A percentile compares a stretch with the other conserved stretches of the same genome.
Conservation (phyloP, 495 filamentous ascomycete species). For the Aspergillus indologenus region DNA sequence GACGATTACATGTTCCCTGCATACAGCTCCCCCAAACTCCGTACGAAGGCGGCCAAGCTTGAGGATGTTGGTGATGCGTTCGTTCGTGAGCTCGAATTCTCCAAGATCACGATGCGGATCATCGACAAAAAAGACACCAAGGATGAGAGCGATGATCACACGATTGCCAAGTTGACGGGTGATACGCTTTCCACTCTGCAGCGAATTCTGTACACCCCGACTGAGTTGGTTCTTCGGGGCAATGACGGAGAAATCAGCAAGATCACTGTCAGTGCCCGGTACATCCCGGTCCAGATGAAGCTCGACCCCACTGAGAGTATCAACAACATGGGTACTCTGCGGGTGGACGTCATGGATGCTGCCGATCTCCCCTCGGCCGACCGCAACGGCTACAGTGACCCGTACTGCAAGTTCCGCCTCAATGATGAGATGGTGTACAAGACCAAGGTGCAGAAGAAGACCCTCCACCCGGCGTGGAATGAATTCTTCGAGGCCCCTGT, state of each 20-base stretch:
- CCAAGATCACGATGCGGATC: constrained; percentile 82
- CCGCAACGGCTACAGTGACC: constrained; percentile 93
- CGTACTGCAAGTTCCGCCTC: constrained; percentile 91
- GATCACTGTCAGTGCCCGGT: constrained; percentile 87
- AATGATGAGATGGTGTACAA: constrained; percentile 86
- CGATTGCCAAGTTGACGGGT: constrained; percentile 78
- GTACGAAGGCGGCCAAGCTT: constrained; percentile 61
- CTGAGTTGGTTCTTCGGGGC: constrained; percentile 70
- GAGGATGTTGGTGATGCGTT: constrained; percentile 94
- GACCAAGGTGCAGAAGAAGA: constrained; percentile 95
- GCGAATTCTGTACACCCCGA: constrained; percentile 87
- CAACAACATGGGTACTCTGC: constrained; percentile 94
- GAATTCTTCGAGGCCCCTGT: constrained; percentile 86
- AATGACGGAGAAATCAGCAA: constrained; percentile 73
- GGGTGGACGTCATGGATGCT: constrained; percentile 87
- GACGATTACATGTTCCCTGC: constrained; percentile 93
- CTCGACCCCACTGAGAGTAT: constrained; percentile 94
- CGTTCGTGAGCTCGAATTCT: constrained; percentile 93
- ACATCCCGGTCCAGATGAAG: constrained; percentile 88
- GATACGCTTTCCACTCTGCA: constrained; percentile 82
- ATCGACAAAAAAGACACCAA: constrained; percentile 71
- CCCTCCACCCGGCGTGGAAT: constrained; percentile 90
- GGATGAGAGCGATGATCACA: constrained; percentile 66
- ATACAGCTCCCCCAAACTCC: constrained; percentile 74
- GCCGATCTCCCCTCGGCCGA: constrained; percentile 86